phyloP scores from a whole-genome alignment of 176 grass and related monocot species.

The Chrysopogon serrulatus region DNA sequence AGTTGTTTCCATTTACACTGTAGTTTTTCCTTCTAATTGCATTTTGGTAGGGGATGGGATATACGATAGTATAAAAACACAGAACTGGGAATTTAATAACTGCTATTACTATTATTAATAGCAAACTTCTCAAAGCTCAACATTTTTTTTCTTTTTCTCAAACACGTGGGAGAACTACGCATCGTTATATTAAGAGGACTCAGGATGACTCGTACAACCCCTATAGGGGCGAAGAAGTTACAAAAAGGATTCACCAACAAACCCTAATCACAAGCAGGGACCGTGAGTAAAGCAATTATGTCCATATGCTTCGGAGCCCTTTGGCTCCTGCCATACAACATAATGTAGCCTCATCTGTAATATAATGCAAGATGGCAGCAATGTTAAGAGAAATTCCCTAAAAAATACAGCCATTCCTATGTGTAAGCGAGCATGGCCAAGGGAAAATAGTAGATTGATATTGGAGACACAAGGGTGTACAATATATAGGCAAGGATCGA shows the following conservation, averaged over 20 bases:
- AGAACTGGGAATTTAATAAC: not conserved
- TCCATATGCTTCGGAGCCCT: not conserved
- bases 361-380: not conserved
- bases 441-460: too few species aligned
- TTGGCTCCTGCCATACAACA: not conserved
- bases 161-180: not conserved
- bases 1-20: not conserved
- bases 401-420: not conserved
- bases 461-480: too few species aligned
- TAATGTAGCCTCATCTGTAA: not conserved
- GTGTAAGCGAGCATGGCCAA: too few species aligned
- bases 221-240: not conserved
- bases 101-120: not conserved
- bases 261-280: not conserved
- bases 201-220: not conserved
- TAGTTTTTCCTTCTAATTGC: not conserved
- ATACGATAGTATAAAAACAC: not conserved
- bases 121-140: not conserved
- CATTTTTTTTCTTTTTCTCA: not conserved
- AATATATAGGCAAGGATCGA: too few species aligned
- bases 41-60: not conserved
- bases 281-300: not conserved
- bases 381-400: not conserved
- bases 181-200: not conserved
- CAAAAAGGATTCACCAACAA: not conserved